Base-by-base conservation (phyloP, 805 yeast species). In the Saturnispora saitoi region DNA sequence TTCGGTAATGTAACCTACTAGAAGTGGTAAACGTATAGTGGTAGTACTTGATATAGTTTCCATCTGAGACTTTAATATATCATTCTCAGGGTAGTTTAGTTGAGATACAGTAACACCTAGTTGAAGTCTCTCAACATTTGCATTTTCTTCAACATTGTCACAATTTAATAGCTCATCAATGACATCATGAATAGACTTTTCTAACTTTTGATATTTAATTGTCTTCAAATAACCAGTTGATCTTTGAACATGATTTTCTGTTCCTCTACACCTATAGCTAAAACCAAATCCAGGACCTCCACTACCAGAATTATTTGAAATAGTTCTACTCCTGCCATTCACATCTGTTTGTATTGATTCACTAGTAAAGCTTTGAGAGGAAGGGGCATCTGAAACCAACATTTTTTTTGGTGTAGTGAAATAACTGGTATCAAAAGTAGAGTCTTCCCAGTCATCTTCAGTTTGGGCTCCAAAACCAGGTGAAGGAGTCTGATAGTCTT, bases 1-100 rank as follows among this genome's bases (percentile, higher is more conserved):
- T 50, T 75, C 77, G 26, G 76, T 77, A 4, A 71, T 61, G 54
- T 70, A 77, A 4, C 70, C 70, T 1, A 56, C 57, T 36, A 63
- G 32, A 12, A 57, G 32, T 10, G 67, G 68, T n/a, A 64, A 45
- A 10, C 48, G 42, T n/a, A 44, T 48, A 12, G 45, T 50, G 4
- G 51, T 46, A 1, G 31, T 34, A 37, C 48, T 41, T 9, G 45
- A 32, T 22, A 37, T 30, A 12, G 29, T 40, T 12, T 46, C 20
- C 48, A 46, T 46, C 22, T 46, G 48, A 10, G 40, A 26, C 7
- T 39, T 46, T 17, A 46, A 32, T 15, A 28, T 6, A 7, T 32
- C 28, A 14, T 31, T 28, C 9, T 39, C 28, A 10, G 48, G 48
- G 32, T 46, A 46, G 20, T 17, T n/a, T 17, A 46, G 17, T 31